A percentile compares a stretch with the other conserved stretches of the same genome.
These are phyloP conservation scores for Lablab purpureus DNA, from an alignment of 306 rosid species.

Conservation along the genomic window DNA sequence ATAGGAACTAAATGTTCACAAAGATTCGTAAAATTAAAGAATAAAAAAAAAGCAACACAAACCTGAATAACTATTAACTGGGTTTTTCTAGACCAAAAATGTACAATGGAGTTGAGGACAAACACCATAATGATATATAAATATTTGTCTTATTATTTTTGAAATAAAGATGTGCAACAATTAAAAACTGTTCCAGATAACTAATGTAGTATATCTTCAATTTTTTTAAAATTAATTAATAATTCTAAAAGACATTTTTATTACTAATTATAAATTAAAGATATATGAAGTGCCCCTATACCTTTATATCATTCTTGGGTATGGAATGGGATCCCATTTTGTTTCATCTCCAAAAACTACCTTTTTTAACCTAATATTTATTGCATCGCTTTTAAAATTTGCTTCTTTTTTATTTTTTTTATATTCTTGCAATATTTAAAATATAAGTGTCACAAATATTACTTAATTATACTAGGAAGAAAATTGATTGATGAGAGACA, in stretches of 20 bases:
- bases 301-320: not conserved
- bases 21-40: not conserved
- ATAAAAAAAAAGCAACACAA: not conserved
- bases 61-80: not conserved
- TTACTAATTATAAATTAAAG: not conserved
- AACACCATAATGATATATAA: not conserved
- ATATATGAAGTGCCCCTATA: not conserved
- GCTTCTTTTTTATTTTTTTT: not conserved
- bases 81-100: not conserved
- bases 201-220: not conserved
- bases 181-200: not conserved
- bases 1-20: no score
- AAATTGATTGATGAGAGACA: constrained; percentile 13
- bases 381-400: not conserved
- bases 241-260: not conserved
- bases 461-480: not conserved
- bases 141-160: not conserved
- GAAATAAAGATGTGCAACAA: not conserved
- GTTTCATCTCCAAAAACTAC: not conserved
- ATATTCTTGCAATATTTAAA: not conserved
- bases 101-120: not conserved
- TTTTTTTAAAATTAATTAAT: not conserved
- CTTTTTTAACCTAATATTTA: no score
- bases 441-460: not conserved
- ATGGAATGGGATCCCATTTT: not conserved